Evolutionary conservation across 2,329 filamentous ascomycete genomes (phyloP), one percentile per base, ranked within the genome.

Genomic region (Scytalidium sp.): DNA sequence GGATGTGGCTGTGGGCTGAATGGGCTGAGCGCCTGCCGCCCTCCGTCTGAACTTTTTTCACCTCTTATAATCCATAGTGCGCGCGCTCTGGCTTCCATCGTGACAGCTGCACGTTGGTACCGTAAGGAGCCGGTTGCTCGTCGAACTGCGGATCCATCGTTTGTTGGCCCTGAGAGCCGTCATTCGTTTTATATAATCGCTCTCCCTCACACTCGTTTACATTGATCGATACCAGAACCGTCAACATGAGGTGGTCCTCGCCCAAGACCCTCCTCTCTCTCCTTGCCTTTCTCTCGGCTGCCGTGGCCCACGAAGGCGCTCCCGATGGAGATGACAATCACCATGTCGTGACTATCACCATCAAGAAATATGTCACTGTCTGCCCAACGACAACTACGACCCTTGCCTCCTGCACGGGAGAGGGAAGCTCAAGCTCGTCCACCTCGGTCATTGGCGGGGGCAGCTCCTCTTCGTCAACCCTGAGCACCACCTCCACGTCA

Each of bases 171-270:
- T 27, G 15, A 36, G 13, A 36, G 32, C 32, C 32, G 4, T 36
- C 32, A n/a, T 36, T 36, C 32, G 32, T 36, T 36, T 36, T 36
- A 9, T 9, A 36, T n/a, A n/a, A 62, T 91, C 96, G 67, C 91
- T 96, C 88, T 96, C 94, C 71, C 96, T 91, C 46, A 91, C 94
- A 92, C 70, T 99, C 94, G 61, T 99, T 93, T 13, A 99, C 94
- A 55, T 95, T 90, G 40, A 84, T 87, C 32, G 13, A n/a, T 36
- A n/a, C 15, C 13, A 8, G 8, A 29, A 36, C 5, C n/a, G n/a
- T 36, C 13, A 36, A 15, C 32, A 36, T 36, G 32, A 10, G 32
- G 32, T 36, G 7, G 5, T 9, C 32, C 17, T 36, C 32, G 17
- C 32, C 32, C 32, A 8, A 36, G 32, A 15, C 32, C 17, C 32